These are phyloP conservation scores for Cryptosporidium parvum DNA, from an alignment of 169 alveolate genomes.

Conservation along the genomic window DNA sequence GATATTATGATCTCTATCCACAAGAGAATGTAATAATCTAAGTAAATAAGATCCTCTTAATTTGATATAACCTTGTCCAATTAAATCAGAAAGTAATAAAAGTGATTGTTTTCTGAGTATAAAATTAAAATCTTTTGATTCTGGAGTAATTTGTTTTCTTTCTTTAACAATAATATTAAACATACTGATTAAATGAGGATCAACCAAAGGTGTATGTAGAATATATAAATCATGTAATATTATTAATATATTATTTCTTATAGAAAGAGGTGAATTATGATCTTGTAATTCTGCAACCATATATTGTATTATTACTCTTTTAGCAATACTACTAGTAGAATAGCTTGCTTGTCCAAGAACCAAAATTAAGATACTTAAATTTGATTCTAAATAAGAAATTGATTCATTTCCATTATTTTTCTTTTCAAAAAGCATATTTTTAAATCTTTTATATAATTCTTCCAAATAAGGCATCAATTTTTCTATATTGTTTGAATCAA, in stretches of 20 bases:
- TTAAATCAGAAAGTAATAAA: constrained; percentile 41
- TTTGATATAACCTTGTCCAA: constrained; percentile 74
- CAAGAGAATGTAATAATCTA: constrained; percentile 25
- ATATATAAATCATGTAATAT: constrained; percentile 62
- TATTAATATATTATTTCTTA: constrained; percentile 38
- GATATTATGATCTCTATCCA: constrained; percentile 31
- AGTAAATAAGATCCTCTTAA: constrained; percentile 62
- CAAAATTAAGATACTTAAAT: constrained; percentile 14
- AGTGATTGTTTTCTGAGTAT: constrained; percentile 52
- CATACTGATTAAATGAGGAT: constrained; percentile 50
- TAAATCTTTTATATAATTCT: constrained; percentile 15
- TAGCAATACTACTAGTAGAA: constrained; percentile 32
- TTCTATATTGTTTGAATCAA: constrained; percentile 30
- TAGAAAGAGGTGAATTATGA: constrained; percentile 7
- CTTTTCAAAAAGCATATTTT: background rate
- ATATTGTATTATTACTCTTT: constrained; percentile 15
- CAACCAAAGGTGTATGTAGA: constrained; percentile 63
- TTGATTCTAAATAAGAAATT: constrained; percentile 17
- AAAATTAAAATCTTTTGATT: background rate
- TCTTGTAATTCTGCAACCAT: constrained; percentile 44
- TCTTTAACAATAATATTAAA: constrained; percentile 19
- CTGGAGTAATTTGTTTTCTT: background rate
- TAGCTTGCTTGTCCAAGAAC: constrained; percentile 56
- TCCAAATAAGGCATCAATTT: constrained; percentile 30
- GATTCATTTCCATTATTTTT: background rate